Evolutionary conservation across 2,329 filamentous ascomycete species (phyloP).

Genomic region (Nectriaceae sp.): DNA sequence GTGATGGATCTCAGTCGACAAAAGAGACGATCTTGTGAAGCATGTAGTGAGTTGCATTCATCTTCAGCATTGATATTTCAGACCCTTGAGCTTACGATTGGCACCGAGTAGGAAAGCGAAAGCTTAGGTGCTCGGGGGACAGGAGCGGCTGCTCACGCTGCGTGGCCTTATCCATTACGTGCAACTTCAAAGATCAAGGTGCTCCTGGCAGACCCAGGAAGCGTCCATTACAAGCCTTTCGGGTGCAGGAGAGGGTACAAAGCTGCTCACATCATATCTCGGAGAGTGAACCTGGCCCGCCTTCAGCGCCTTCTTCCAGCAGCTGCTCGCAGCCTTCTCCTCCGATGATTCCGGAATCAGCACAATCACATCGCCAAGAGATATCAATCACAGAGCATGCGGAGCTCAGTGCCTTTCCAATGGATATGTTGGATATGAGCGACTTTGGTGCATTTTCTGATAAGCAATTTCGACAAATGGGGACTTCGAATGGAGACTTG

Average conservation of each 20-base stretch:
- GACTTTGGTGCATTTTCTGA: slow-evolving; percentile 2
- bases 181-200: slow-evolving; percentile 31
- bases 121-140: slow-evolving; percentile 32
- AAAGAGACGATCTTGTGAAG: slow-evolving; percentile 30
- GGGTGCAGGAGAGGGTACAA: slow-evolving; percentile 1
- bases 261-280: background rate
- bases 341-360: background rate
- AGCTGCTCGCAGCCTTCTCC: background rate
- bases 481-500: background rate
- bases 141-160: slow-evolving; percentile 30
- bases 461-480: slow-evolving; percentile 7
- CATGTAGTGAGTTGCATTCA: slow-evolving; percentile 26
- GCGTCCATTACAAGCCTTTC: slow-evolving; percentile 17
- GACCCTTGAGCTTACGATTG: background rate
- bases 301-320: background rate
- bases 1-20: slow-evolving; percentile 14
- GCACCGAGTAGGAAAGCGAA: slow-evolving; percentile 20
- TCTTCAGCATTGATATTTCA: slow-evolving; percentile 1
- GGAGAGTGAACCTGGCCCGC: background rate
- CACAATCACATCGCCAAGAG: background rate
- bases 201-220: slow-evolving; percentile 29
- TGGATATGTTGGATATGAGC: background rate
- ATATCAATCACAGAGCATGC: background rate
- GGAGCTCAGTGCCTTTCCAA: background rate
- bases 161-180: slow-evolving; percentile 21